phyloP scores from a whole-genome alignment of 306 rosid species.

The Acacia acuminata region DNA sequence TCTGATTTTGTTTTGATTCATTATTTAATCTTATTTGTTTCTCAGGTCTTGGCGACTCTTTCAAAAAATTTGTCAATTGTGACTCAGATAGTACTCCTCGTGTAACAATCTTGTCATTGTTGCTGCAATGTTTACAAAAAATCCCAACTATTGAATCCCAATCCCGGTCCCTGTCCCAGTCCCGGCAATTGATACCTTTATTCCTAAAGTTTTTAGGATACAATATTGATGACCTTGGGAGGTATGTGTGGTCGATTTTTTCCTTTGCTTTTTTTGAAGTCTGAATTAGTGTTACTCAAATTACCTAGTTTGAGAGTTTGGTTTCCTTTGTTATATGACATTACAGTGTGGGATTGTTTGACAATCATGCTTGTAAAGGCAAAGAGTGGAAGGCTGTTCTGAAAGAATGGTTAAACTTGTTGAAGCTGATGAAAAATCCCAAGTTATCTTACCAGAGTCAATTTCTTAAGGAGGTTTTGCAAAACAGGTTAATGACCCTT shows the following conservation, averaged over 20 bases:
- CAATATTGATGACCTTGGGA: conserved; percentile 42
- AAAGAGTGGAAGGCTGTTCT: conserved; percentile 85
- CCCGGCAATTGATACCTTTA: conserved; percentile 62
- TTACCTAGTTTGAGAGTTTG: conserved; percentile 23
- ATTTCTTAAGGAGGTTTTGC: conserved; percentile 77
- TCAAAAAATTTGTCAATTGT: conserved; percentile 48
- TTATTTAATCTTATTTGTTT: conserved; percentile 38
- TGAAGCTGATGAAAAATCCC: conserved; percentile 72
- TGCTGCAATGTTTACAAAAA: conserved; percentile 82
- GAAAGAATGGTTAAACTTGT: conserved; percentile 93
- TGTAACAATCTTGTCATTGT: conserved; percentile 54
- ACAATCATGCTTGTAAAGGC: conserved; percentile 69
- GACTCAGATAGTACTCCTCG: conserved; percentile 66
- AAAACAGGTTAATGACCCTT: conserved; percentile 64
- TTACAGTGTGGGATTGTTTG: conserved; percentile 78
- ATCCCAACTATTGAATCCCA: conserved; percentile 40
- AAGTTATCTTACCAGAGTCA: conserved; percentile 61
- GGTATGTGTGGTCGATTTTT: conserved; percentile 51
- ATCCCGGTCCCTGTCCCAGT: conserved; percentile 33
- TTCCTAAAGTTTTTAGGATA: conserved; percentile 85
- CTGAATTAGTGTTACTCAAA: conserved; percentile 9
- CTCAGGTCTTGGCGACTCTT: conserved; percentile 65
- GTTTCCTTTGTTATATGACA: conserved; percentile 36
- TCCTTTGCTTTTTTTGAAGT: conserved; percentile 17
- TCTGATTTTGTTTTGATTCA: conserved; percentile 15